Conservation (phyloP, 306 rosid species). For the Oxytropis ochrocephala region DNA sequence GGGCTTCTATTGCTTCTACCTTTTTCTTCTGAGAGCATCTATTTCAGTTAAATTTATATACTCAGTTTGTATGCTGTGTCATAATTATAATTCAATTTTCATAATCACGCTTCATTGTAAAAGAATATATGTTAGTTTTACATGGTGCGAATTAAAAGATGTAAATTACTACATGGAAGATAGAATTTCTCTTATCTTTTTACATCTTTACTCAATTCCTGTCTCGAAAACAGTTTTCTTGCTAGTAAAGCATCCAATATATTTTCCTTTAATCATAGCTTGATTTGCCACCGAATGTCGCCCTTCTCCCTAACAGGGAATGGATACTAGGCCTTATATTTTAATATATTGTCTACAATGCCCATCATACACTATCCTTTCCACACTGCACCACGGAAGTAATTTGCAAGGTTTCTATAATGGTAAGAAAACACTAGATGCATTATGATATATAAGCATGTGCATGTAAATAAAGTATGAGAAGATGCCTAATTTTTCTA, state of each 20-base stretch:
- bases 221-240: slow-evolving; percentile 29
- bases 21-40: neutral
- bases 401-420: neutral
- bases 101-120: neutral
- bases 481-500: slow-evolving; percentile 17
- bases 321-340: slow-evolving; percentile 19
- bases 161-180: neutral
- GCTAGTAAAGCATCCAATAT: slow-evolving; percentile 33
- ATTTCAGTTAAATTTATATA: neutral
- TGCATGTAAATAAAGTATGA: slow-evolving; percentile 12
- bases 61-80: neutral
- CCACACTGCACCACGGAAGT: neutral
- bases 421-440: neutral
- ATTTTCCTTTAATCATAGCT: slow-evolving; percentile 25
- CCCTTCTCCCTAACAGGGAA: slow-evolving; percentile 11
- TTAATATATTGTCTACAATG: slow-evolving; percentile 2
- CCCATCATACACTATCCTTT: slow-evolving; percentile 4
- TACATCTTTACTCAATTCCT: slow-evolving; percentile 15
- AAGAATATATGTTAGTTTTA: neutral
- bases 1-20: slow-evolving; percentile 13
- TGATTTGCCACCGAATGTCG: slow-evolving; percentile 17
- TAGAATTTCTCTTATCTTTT: neutral
- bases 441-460: slow-evolving; percentile 20
- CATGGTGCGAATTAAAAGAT: neutral
- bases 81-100: neutral